Conservation (phyloP, 2,329 filamentous ascomycete genomes). For the Diplodia scrobiculata region DNA sequence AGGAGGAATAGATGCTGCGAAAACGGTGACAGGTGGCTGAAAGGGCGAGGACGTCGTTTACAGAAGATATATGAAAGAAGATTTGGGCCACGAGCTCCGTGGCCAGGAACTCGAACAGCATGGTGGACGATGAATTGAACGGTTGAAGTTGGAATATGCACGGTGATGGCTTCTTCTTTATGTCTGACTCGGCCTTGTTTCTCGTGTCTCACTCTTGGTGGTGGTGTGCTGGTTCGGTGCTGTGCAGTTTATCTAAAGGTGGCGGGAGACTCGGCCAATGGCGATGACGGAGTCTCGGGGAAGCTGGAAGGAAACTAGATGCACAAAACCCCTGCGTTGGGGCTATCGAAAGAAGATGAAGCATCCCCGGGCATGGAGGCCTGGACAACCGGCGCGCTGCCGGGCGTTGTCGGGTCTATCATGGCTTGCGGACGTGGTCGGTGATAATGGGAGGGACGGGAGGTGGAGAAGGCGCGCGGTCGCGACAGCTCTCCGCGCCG, state of each 20-base stretch:
- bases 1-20: conserved; percentile 55
- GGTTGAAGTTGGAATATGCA: neutral
- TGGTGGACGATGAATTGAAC: conserved; percentile 40
- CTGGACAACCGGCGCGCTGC: conserved; percentile 37
- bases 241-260: conserved; percentile 25
- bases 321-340: conserved; percentile 56
- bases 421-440: conserved; percentile 39
- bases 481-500: conserved; percentile 12
- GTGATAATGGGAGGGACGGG: conserved; percentile 28
- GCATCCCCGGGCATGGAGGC: conserved; percentile 35
- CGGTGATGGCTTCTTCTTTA: neutral
- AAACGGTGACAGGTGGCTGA: conserved; percentile 59
- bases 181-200: conserved; percentile 10
- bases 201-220: conserved; percentile 2
- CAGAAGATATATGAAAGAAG: conserved; percentile 55
- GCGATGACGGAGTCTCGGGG: conserved; percentile 30
- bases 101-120: conserved; percentile 59
- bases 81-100: conserved; percentile 62
- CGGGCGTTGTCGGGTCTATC: conserved; percentile 35
- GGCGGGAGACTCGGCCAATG: conserved; percentile 10
- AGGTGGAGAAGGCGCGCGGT: neutral
- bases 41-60: conserved; percentile 58
- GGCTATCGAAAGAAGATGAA: conserved; percentile 50
- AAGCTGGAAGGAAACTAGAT: conserved; percentile 41
- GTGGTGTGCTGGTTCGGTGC: neutral